Conservation (phyloP, 2,329 filamentous ascomycete species). For the Fusarium sp. region DNA sequence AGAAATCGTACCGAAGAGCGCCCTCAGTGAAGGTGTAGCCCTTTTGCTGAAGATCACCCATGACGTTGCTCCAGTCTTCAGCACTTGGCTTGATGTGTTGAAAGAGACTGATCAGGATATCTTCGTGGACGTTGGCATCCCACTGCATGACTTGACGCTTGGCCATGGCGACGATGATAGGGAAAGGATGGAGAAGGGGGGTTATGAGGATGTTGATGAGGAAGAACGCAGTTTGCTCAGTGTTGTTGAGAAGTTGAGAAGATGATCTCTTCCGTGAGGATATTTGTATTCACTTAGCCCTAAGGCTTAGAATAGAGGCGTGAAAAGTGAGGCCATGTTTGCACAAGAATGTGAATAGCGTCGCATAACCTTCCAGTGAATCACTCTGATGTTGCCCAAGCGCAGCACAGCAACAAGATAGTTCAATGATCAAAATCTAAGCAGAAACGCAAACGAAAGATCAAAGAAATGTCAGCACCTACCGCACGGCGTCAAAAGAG, state of each 20-base stretch:
- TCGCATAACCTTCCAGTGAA: background rate
- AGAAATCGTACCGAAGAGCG: slow-evolving; percentile 53
- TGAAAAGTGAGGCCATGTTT: background rate
- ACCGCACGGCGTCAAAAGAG: slow-evolving; percentile 60
- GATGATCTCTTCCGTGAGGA: background rate
- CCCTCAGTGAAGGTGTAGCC: slow-evolving; percentile 55
- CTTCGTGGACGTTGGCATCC: slow-evolving; percentile 55
- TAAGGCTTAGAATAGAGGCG: background rate
- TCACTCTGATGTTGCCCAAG: background rate
- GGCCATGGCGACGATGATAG: slow-evolving; percentile 35
- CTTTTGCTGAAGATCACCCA: slow-evolving; percentile 50
- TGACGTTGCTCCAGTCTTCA: slow-evolving; percentile 50
- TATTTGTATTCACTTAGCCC: background rate
- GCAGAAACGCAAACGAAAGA: background rate
- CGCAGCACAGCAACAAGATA: background rate
- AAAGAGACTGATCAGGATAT: slow-evolving; percentile 56
- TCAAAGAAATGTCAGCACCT: slow-evolving; percentile 34
- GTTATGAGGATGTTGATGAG: background rate
- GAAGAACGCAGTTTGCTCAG: background rate
- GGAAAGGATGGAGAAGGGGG: background rate
- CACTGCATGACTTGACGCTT: slow-evolving; percentile 52
- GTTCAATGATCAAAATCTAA: background rate
- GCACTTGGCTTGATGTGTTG: slow-evolving; percentile 48
- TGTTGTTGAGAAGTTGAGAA: background rate
- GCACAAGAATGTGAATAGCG: background rate